Percentiles rank a stretch among this genome's conserved stretches.
Conservation (phyloP, 208 protist genomes). For the Wallacemonas rigidus region DNA sequence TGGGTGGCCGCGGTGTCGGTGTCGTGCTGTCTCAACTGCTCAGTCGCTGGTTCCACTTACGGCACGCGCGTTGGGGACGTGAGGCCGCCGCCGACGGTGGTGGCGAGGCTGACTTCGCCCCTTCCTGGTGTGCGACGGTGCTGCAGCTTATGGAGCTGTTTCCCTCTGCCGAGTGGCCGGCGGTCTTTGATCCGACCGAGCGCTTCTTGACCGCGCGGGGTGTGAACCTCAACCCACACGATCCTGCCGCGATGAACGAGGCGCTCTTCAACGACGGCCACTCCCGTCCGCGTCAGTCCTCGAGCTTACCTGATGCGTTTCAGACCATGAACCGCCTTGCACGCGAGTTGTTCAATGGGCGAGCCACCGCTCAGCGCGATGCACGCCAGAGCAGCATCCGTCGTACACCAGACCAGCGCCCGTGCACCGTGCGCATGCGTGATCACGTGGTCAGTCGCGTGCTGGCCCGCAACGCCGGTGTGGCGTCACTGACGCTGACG, state of each 20-base stretch:
- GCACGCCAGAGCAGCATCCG: conserved; percentile 23
- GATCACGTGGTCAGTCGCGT: conserved; percentile 36
- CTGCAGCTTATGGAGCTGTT: conserved; percentile 60
- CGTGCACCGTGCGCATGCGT: conserved; percentile 28
- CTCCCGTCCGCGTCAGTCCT: conserved; percentile 6
- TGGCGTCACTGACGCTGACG: conserved; percentile 25
- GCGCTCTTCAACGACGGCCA: conserved; percentile 19
- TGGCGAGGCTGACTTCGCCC: conserved; percentile 41
- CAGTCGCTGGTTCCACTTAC: conserved; percentile 75
- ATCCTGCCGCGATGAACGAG: conserved; percentile 5
- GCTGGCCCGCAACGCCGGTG: conserved; percentile 34
- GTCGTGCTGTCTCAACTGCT: conserved; percentile 47
- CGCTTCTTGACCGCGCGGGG: conserved; percentile 41
- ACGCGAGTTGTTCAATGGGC: conserved; percentile 15
- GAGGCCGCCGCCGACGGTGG: conserved; percentile 30
- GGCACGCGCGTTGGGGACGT: conserved; percentile 71
- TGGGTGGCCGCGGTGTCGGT: conserved; percentile 36
- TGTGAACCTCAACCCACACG: conserved; percentile 27
- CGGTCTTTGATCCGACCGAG: conserved; percentile 24
- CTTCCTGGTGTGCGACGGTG: conserved; percentile 58
- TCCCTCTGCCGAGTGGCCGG: conserved; percentile 49
- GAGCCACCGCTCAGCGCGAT: conserved; percentile 20
- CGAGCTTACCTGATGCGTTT: conserved; percentile 40
- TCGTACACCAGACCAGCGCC: conserved; percentile 21
- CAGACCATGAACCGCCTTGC: conserved; percentile 38